Percentiles rank a stretch among this genome's conserved stretches.
phyloP scores from a whole-genome alignment of 768 basidiomycete species.

The Bullera alba region DNA sequence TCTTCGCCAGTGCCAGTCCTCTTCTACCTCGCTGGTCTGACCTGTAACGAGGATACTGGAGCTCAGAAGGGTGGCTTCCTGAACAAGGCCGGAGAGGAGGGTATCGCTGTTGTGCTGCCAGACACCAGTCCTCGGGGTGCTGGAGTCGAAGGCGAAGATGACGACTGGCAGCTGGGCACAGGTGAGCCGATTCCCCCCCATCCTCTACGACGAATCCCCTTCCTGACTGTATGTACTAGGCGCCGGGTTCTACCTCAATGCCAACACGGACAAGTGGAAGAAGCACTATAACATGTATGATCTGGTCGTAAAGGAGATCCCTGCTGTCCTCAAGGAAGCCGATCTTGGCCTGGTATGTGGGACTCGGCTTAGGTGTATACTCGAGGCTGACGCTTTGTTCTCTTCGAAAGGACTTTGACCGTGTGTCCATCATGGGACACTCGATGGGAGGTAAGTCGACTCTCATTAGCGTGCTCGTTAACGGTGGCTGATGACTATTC shows the following conservation, averaged over 20 bases:
- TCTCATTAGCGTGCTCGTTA: too few species aligned
- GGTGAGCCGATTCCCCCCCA: constrained; percentile 50
- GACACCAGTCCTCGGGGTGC: constrained; percentile 95
- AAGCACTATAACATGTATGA: constrained; percentile 77
- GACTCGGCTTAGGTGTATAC: not conserved
- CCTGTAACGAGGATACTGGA: constrained; percentile 57
- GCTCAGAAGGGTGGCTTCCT: constrained; percentile 92
- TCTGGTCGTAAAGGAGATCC: constrained; percentile 76
- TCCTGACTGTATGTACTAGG: constrained; percentile 80
- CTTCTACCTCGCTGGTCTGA: constrained; percentile 72
- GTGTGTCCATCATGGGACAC: constrained; percentile 88
- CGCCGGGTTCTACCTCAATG: constrained; percentile 94
- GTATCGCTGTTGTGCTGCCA: constrained; percentile 85
- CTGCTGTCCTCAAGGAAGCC: constrained; percentile 64
- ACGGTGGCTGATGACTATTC: not conserved
- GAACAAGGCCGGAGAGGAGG: constrained; percentile 71
- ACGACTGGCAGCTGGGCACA: constrained; percentile 82
- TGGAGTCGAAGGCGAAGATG: constrained; percentile 59
- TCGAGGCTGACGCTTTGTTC: not conserved
- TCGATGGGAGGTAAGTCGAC: constrained; percentile 59
- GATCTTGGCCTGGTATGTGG: constrained; percentile 67
- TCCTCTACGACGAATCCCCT: constrained; percentile 47
- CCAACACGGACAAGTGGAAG: constrained; percentile 55
- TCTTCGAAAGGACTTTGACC: constrained; percentile 61
- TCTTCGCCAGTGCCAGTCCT: constrained; percentile 59